These are phyloP conservation scores for Leccinellum luteum DNA, from an alignment of 768 basidiomycete species.

Conservation along the genomic window DNA sequence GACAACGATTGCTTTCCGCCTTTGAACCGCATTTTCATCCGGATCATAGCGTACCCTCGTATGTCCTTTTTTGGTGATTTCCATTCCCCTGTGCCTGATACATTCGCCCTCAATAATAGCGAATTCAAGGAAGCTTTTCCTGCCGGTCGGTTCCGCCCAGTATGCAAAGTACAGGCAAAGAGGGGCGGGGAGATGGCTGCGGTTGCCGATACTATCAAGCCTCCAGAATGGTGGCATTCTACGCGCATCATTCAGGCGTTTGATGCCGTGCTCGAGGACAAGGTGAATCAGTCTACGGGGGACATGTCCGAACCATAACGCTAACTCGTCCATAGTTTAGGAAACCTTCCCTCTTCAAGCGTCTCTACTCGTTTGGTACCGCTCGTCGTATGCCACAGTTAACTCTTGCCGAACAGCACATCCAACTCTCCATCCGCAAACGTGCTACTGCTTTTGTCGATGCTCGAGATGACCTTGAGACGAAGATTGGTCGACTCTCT, in stretches of 20 bases:
- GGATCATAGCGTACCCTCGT: slow-evolving; percentile 82
- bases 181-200: slow-evolving; percentile 74
- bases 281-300: slow-evolving; percentile 40
- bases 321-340: slow-evolving; percentile 56
- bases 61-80: slow-evolving; percentile 6
- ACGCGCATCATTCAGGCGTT: slow-evolving; percentile 89
- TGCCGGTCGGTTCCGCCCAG: slow-evolving; percentile 84
- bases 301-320: neutral
- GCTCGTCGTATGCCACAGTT: slow-evolving; percentile 69
- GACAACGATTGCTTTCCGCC: slow-evolving; percentile 67
- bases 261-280: slow-evolving; percentile 82
- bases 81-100: neutral
- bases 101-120: slow-evolving; percentile 36
- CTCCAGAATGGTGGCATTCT: slow-evolving; percentile 94
- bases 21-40: slow-evolving; percentile 88
- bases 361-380: slow-evolving; percentile 76
- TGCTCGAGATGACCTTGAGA: slow-evolving; percentile 89
- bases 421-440: slow-evolving; percentile 86
- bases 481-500: slow-evolving; percentile 85
- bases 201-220: slow-evolving; percentile 85
- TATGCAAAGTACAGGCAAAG: slow-evolving; percentile 89
- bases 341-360: slow-evolving; percentile 84
- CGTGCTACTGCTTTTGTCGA: slow-evolving; percentile 95
- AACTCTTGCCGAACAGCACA: slow-evolving; percentile 77
- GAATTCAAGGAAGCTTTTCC: slow-evolving; percentile 97